A percentile compares a stretch with the other conserved stretches of the same genome.
Evolutionary conservation across 176 grass and related monocot genomes (phyloP).

Genomic region (Bothriochloa decipiens): DNA sequence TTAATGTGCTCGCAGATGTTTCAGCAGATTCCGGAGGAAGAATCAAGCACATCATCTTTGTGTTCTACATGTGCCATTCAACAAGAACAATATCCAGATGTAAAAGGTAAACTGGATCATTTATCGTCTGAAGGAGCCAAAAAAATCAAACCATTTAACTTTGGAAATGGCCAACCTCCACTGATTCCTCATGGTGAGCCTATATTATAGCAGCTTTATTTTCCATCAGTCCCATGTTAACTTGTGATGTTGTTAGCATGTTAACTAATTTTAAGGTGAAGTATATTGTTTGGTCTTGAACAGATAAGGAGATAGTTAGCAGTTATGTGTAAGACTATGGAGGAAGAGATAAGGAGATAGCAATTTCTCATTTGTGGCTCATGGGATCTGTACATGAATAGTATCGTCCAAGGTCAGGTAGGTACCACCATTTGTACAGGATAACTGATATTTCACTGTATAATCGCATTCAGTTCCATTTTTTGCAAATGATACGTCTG

Average conservation of each 20-base stretch:
- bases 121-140: constrained; percentile 50
- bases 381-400: too few relatives aligned
- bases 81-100: constrained; percentile 37
- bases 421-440: too few relatives aligned
- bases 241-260: constrained; percentile 11
- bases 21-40: too few relatives aligned
- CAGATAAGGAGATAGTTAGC: constrained; percentile 60
- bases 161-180: constrained; percentile 66
- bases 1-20: too few relatives aligned
- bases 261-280: constrained; percentile 8
- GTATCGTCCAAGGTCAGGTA: too few relatives aligned
- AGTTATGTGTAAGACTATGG: constrained; percentile 69
- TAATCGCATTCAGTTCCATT: too few relatives aligned
- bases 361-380: too few relatives aligned
- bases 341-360: constrained; percentile 43
- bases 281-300: constrained; percentile 48
- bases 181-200: constrained; percentile 54
- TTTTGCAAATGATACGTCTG: too few relatives aligned
- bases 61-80: too few relatives aligned
- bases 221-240: constrained; percentile 26
- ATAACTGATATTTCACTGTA: too few relatives aligned
- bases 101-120: constrained; percentile 36
- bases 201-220: constrained; percentile 22
- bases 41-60: too few relatives aligned
- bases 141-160: constrained; percentile 37